These are phyloP conservation scores for Penicillium canescens DNA, from an alignment of 495 filamentous ascomycete genomes.

Conservation along the genomic window DNA sequence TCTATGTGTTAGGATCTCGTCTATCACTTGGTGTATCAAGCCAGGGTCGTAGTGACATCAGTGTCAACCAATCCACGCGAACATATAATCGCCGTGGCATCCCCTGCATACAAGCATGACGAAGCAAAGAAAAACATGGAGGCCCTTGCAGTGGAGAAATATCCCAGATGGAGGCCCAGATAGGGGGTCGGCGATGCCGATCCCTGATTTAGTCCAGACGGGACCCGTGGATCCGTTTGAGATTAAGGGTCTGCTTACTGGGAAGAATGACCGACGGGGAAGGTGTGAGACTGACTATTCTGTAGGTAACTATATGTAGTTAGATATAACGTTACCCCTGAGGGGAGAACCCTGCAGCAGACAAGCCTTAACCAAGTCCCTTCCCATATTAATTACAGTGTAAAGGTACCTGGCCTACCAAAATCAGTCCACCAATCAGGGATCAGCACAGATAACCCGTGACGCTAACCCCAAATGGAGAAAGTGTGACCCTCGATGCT, in stretches of 20 bases:
- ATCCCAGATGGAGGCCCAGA: neutral
- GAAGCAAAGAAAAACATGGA: too few relatives aligned
- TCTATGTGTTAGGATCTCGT: too few relatives aligned
- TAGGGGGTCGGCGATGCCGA: neutral
- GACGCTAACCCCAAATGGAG: neutral
- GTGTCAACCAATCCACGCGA: too few relatives aligned
- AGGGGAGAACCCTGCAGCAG: neutral
- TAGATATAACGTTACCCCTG: neutral
- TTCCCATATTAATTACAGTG: neutral
- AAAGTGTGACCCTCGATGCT: neutral
- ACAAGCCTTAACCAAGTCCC: neutral
- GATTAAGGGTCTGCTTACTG: neutral
- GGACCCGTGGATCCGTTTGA: neutral
- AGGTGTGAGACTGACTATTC: too few relatives aligned
- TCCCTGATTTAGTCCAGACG: neutral
- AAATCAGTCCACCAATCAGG: constrained; percentile 1
- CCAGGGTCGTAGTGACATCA: too few relatives aligned
- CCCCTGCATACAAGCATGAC: too few relatives aligned
- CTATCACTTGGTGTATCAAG: too few relatives aligned
- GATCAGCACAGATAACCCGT: neutral
- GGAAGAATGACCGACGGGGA: neutral
- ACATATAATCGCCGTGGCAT: too few relatives aligned
- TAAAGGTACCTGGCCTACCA: neutral
- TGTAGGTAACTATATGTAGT: neutral
- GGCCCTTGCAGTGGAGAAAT: too few relatives aligned